These are phyloP conservation scores for Beauveria caledonica DNA, from an alignment of 2,329 filamentous ascomycete species.

Conservation along the genomic window DNA sequence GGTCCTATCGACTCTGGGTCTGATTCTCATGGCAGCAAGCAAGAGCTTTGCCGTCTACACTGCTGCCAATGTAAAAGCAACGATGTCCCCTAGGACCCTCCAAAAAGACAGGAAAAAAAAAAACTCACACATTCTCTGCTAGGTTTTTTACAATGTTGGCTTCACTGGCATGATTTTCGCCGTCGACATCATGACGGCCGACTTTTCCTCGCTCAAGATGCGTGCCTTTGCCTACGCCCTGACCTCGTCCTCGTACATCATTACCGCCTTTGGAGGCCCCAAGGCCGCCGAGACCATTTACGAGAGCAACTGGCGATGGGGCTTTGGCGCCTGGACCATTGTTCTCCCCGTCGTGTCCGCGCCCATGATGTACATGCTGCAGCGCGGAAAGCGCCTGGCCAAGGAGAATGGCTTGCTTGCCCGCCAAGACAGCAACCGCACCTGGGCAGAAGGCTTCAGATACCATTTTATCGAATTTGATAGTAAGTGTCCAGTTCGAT, in stretches of 20 bases:
- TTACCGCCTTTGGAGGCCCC: conserved; percentile 25
- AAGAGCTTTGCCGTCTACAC: conserved; percentile 39
- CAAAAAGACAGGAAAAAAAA: not conserved
- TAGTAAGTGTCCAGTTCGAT: not conserved
- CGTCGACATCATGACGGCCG: conserved; percentile 24
- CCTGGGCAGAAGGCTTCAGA: conserved; percentile 31
- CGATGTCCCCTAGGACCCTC: too few relatives aligned
- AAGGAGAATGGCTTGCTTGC: conserved; percentile 15
- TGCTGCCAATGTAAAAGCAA: conserved; percentile 15
- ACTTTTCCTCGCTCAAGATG: conserved; percentile 23
- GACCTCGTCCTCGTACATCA: conserved; percentile 27
- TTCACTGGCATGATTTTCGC: conserved; percentile 22
- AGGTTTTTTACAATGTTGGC: conserved; percentile 53
- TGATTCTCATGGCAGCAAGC: conserved; percentile 51
- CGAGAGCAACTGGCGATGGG: conserved; percentile 23
- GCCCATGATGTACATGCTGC: conserved; percentile 18
- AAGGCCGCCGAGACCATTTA: conserved; percentile 20
- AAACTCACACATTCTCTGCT: conserved; percentile 16
- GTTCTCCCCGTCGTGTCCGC: conserved; percentile 39
- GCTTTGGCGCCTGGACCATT: conserved; percentile 49
- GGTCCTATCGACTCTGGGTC: conserved; percentile 28
- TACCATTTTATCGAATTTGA: conserved; percentile 20
- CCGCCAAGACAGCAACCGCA: conserved; percentile 26
- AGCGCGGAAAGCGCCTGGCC: conserved; percentile 17
- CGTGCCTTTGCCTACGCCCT: conserved; percentile 25